Evolutionary conservation across 306 rosid genomes (phyloP).

Genomic region (Vigna mungo): DNA sequence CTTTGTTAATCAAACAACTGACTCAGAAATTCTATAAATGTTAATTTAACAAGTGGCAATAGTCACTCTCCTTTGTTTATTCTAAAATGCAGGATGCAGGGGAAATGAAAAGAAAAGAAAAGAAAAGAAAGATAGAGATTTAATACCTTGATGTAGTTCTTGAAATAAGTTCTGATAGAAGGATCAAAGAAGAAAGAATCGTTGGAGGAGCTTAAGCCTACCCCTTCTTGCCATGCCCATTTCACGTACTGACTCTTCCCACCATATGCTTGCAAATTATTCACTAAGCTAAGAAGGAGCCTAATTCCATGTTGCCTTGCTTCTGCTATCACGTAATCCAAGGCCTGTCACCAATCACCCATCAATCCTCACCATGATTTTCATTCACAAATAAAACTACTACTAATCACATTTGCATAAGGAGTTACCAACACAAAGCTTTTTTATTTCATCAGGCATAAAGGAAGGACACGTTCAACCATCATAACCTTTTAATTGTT

Average conservation of each 20-base stretch:
- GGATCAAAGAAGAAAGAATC: constrained; percentile 99
- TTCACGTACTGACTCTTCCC: constrained; percentile 97
- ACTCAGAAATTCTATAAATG: too few relatives aligned
- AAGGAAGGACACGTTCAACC: constrained; percentile 21
- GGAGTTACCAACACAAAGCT: neutral
- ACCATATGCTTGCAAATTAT: constrained; percentile 91
- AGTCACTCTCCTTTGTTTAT: neutral
- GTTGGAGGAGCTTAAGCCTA: constrained; percentile 86
- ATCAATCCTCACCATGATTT: constrained; percentile 39
- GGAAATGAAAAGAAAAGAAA: too few relatives aligned
- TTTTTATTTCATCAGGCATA: constrained; percentile 17
- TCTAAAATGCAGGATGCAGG: neutral
- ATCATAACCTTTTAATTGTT: constrained; percentile 8
- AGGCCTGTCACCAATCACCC: constrained; percentile 81
- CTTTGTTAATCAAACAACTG: neutral
- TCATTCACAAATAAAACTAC: constrained; percentile 17
- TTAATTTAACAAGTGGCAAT: too few relatives aligned
- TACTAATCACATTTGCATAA: constrained; percentile 30
- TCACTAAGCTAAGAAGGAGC: constrained; percentile 90
- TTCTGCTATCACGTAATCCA: constrained; percentile 94
- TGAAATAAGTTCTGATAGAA: constrained; percentile 81
- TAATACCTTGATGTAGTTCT: constrained; percentile 80
- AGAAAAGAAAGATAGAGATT: constrained; percentile 2
- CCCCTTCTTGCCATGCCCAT: constrained; percentile 99
- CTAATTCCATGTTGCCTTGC: constrained; percentile 78